Evolutionary conservation across 164 flowering plant genomes (phyloP), one percentile per base, ranked within the genome.

Genomic region (Stephania japonica): DNA sequence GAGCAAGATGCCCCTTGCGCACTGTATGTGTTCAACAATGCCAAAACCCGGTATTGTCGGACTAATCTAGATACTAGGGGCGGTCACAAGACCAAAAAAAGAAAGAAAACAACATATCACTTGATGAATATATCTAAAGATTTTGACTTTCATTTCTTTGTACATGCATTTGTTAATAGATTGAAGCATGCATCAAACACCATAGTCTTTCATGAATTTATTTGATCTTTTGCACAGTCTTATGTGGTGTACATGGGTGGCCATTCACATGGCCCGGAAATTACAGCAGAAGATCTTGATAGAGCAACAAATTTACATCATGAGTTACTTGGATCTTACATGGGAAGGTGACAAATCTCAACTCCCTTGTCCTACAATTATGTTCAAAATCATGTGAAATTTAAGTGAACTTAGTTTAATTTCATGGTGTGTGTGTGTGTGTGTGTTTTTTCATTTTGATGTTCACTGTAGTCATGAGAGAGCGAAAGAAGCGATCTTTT

Each of bases 191-290:
- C 10, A 2, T n/a, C 63, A 16, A 14, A 56, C 21, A 18, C 9
- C 63, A 56, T 56, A 6, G 1, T 56, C 63, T 56, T 23, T 32
- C 38, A 32, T 32, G 38, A 32, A 32, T 32, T 32, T 41, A 18
- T 66, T 74, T 56, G 50, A 38, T 7, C 42, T 26, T 42, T 32
- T 9, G 50, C 7, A 44, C 50, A 87, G 94, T 77, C 89, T 18
- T 90, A 83, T 74, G 76, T 90, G 25, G 94, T 90, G 67, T 88
- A 88, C 74, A 69, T 90, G 47, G 94, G 91, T 69, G 83, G 73
- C 27, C 90, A 86, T 73, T 75, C 86, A 1, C 86, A 84, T 70
- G 83, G 82, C 8, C n/a, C 47, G 10, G 64, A 77, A 7, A 75
- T 80, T 18, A 19, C 83, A 0, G 47, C 74, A 1, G 8, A 12